Evolutionary conservation across 225 moss, liverwort and hornwort genomes (phyloP), one percentile per base, ranked within the genome.

Genomic region (Bryoerythrophyllum caledonicum): DNA sequence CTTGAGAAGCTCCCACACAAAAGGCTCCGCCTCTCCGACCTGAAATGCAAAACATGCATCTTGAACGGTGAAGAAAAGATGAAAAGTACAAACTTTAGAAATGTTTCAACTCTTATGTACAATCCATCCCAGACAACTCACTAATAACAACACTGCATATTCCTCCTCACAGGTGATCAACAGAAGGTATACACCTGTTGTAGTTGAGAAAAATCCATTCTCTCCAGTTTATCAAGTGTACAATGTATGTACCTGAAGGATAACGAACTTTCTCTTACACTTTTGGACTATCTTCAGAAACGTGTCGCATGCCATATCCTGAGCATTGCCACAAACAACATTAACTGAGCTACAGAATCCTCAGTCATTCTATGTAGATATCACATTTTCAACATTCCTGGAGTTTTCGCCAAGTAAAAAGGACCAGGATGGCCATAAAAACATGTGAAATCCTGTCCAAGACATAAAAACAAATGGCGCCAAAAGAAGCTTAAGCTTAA

Each of bases 271-370:
- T 71, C 94, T 83, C 34, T 85, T 88, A 73, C 96, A 97, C 67
- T 94, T 94, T 44, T 97, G 96, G 26, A 97, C 96, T 32, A 97
- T 97, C 81, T 97, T 97, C 83, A 97, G 59, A 66, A 97, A 97
- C 2, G 96, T 97, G 76, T 97, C 92, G 83, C 96, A 94, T 1
- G 96, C 96, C 96, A 97, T 97, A 82, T 94, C 94, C 92, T 97
- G 89, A 75, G 6, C 60, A 73, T 12, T 10, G 25, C 56, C 59
- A 68, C 56, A 67, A 41, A 21, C 15, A 11, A 52, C 30, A 25
- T 60, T 8, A 68, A 35, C 21, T 4, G 21, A n/a, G 20, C 12
- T 15, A 32, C 10, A 32, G 10, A 55, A 62, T 12, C n/a, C 0
- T 25, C n/a, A n/a, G n/a, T 9, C 15, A 19, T n/a, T n/a, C n/a